A percentile compares a stretch with the other conserved stretches of the same genome.
Conservation (phyloP, 1,284 basidiomycete genomes). For the Ustilago cynodontis region DNA sequence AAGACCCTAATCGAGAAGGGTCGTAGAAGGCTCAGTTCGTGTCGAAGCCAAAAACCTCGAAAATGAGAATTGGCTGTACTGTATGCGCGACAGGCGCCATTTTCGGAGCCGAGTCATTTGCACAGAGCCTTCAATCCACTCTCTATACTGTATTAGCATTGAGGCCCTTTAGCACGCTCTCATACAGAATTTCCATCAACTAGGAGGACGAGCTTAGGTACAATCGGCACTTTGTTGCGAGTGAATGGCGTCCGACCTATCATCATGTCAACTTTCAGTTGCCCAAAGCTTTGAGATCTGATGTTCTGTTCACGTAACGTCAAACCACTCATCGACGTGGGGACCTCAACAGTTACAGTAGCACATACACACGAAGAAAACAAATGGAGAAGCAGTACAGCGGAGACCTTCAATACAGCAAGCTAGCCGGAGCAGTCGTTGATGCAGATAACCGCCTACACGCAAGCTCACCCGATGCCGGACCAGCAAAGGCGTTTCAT, state of each 20-base stretch:
- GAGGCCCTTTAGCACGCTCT: not conserved
- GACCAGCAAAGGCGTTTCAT: not conserved
- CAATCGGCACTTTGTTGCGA: no score
- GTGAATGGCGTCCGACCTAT: not conserved
- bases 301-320: not conserved
- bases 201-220: no score
- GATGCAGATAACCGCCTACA: not conserved
- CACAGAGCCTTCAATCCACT: not conserved
- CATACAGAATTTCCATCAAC: no score
- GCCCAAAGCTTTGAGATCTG: no score
- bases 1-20: not conserved
- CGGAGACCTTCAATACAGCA: not conserved
- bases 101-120: constrained; percentile 30
- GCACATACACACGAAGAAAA: not conserved
- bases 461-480: not conserved
- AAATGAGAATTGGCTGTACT: constrained; percentile 20
- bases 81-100: constrained; percentile 19
- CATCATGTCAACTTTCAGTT: no score
- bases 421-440: not conserved
- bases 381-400: not conserved
- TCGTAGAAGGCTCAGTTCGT: constrained; percentile 1
- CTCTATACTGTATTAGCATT: not conserved
- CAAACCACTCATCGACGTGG: not conserved
- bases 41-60: constrained; percentile 31
- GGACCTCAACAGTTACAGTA: not conserved